A percentile compares a stretch with the other conserved stretches of the same genome.
These are phyloP conservation scores for Naumovozyma baii DNA, from an alignment of 805 yeast species.

Conservation along the genomic window DNA sequence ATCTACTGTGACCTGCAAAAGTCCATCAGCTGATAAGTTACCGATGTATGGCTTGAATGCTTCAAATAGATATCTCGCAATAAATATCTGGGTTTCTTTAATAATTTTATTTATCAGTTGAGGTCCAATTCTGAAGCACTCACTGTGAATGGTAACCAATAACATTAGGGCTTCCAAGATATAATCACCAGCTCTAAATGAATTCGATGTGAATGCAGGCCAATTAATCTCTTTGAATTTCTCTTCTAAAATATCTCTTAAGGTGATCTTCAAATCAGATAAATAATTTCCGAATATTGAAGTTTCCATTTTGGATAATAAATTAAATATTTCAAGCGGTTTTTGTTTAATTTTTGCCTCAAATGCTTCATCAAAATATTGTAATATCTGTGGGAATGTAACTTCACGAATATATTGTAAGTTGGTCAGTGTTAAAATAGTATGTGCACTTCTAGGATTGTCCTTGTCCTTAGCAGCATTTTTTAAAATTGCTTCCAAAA, in stretches of 20 bases:
- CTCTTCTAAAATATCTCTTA: conserved; percentile 36
- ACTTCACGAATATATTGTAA: conserved; percentile 38
- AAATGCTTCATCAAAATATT: conserved; percentile 42
- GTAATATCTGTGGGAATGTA: conserved; percentile 41
- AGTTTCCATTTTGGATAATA: conserved; percentile 40
- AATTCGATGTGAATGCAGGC: conserved; percentile 30
- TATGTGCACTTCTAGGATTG: conserved; percentile 34
- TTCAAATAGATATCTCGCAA: conserved; percentile 31
- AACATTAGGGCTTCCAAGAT: conserved; percentile 41
- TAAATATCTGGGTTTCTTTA: conserved; percentile 35
- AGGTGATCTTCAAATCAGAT: conserved; percentile 36
- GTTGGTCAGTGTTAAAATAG: conserved; percentile 46
- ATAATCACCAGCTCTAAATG: conserved; percentile 37
- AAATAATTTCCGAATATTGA: conserved; percentile 47
- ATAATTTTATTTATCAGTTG: conserved; percentile 37
- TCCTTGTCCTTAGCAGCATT: conserved; percentile 35
- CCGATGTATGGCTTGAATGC: conserved; percentile 36
- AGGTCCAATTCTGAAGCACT: conserved; percentile 40
- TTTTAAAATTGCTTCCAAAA: conserved; percentile 35
- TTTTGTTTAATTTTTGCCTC: conserved; percentile 36
- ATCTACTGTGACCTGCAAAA: conserved; percentile 45
- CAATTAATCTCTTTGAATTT: conserved; percentile 34
- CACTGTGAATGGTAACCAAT: conserved; percentile 43
- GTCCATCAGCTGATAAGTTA: conserved; percentile 37
- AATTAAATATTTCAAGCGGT: conserved; percentile 36